Evolutionary conservation across 202 grass and related monocot species (phyloP).

Genomic region (Sporobolus alterniflorus): DNA sequence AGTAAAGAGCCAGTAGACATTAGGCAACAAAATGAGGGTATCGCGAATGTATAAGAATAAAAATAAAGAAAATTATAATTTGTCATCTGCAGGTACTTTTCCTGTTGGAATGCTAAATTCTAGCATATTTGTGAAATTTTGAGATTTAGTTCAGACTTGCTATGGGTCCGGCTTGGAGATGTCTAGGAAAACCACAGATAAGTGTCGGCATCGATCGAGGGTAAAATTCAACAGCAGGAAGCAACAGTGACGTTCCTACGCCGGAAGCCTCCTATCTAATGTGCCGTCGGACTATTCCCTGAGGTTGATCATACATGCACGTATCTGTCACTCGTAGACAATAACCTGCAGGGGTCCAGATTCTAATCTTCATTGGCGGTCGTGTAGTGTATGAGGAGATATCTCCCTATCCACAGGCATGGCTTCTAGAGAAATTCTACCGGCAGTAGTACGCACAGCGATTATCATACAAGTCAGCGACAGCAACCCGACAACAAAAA

Average conservation of each 20-base stretch:
- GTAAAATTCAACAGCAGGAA: slow-evolving; percentile 17
- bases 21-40: too few species aligned
- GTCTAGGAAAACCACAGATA: not conserved
- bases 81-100: too few species aligned
- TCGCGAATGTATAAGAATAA: too few species aligned
- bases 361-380: not conserved
- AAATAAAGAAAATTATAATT: too few species aligned
- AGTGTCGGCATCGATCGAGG: slow-evolving; percentile 14
- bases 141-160: too few species aligned
- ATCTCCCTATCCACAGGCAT: not conserved
- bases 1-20: too few species aligned
- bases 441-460: not conserved
- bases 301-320: not conserved
- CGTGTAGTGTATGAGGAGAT: not conserved
- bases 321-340: slow-evolving; percentile 1
- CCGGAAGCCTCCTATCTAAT: not conserved
- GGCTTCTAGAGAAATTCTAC: slow-evolving; percentile 14
- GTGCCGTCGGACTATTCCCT: slow-evolving; percentile 16
- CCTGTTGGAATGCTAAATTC: too few species aligned
- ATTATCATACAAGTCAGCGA: not conserved
- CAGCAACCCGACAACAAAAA: not conserved
- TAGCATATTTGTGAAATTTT: too few species aligned
- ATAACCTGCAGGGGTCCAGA: not conserved
- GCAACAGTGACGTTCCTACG: not conserved
- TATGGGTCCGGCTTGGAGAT: not conserved